Conservation (phyloP, 768 basidiomycete genomes). For the Pisolithus marmoratus region DNA sequence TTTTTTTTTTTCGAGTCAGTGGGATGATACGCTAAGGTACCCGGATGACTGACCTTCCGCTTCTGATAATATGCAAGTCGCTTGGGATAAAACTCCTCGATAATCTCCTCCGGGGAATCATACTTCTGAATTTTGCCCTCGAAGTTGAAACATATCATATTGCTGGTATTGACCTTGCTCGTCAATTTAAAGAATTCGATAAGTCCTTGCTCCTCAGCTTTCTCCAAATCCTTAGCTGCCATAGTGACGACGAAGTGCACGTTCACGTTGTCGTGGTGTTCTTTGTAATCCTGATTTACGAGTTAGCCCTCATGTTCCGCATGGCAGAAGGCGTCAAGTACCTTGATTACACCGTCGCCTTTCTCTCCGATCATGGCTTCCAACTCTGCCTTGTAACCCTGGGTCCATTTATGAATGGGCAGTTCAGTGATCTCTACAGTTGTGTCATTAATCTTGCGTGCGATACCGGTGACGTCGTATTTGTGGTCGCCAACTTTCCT, state of each 20-base stretch:
- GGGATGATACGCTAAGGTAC: not conserved
- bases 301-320: not conserved
- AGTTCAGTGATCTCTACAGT: slow-evolving; percentile 94
- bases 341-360: slow-evolving; percentile 77
- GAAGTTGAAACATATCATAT: slow-evolving; percentile 99
- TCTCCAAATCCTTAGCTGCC: slow-evolving; percentile 72
- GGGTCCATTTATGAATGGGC: slow-evolving; percentile 94
- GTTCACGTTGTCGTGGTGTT: slow-evolving; percentile 89
- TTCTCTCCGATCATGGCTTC: slow-evolving; percentile 89
- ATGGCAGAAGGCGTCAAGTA: slow-evolving; percentile 16
- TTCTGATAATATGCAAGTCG: slow-evolving; percentile 91
- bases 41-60: slow-evolving; percentile 64
- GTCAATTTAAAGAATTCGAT: slow-evolving; percentile 89
- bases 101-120: slow-evolving; percentile 79
- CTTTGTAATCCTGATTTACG: slow-evolving; percentile 80
- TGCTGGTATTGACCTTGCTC: slow-evolving; percentile 78
- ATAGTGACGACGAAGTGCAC: slow-evolving; percentile 86
- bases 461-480: slow-evolving; percentile 73
- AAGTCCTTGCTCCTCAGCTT: slow-evolving; percentile 86
- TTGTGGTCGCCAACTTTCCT: slow-evolving; percentile 78
- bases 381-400: slow-evolving; percentile 85
- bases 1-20: not conserved
- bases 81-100: slow-evolving; percentile 88
- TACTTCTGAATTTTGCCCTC: slow-evolving; percentile 96
- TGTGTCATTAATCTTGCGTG: slow-evolving; percentile 73